Base-by-base conservation (phyloP, 495 filamentous ascomycete species). In the Parathielavia hyrcaniae region DNA sequence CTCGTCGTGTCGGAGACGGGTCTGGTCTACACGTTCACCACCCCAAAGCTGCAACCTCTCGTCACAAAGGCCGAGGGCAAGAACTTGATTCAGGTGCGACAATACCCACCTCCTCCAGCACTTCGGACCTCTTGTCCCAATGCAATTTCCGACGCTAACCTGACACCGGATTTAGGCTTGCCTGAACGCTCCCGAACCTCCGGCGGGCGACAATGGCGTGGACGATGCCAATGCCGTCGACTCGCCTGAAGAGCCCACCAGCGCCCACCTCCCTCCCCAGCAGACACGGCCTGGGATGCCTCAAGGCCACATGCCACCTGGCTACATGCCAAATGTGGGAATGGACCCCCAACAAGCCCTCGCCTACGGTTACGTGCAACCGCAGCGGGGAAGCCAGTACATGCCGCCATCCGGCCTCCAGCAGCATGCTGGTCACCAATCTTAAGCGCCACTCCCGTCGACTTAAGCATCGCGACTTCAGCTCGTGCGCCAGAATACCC, bases 21-120 rank as follows among this genome's bases (percentile, higher is more conserved):
- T 53, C 83, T 99, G 22, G 93, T 99, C 65, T 99, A 99, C 73
- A 99, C 95, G 59, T 99, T 99, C 73, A 99, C 95, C 59, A 99
- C 95, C 10, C 93, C 95, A 9, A 99, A 99, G 79, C 86, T 99
- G 39, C 95, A 99, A 77, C 95, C 95, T 60, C 82, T 99, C 47
- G 95, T 99, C 57, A 99, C 95, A 62, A 99, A 99, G 81, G 86
- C 95, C 11, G 95, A 99, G 72, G 95, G 95, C 76, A 99, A 99
- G 83, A 99, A 99, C 70, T 78, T 99, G 41, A 99, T 99, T 58
- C 95, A 99, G 86, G 95, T 97, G 83, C 57, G 82, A 38, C 14
- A 36, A 39, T 36, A 5, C 26, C 50, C 35, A 13, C 48, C 6
- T 3, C 11, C 44, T n/a, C 14, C 35, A 40, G 12, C 14, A 16